A percentile compares a stretch with the other conserved stretches of the same genome.
Conservation (phyloP, 73 alveolate species). For the Paramecium biaurelia region DNA sequence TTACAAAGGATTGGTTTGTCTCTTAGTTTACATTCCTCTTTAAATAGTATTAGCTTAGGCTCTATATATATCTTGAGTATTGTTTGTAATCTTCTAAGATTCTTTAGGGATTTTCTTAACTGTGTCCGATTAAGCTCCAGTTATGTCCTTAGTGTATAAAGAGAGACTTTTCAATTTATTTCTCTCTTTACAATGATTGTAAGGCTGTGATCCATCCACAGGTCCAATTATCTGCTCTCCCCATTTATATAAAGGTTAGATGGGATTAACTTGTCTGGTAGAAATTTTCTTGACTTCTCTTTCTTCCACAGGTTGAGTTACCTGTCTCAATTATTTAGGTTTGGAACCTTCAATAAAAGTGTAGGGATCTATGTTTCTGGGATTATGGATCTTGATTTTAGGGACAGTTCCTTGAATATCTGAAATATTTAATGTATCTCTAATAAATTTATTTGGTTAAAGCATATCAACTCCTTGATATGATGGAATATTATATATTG, state of each 20-base stretch:
- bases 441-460: background rate
- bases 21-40: slow-evolving; percentile 24
- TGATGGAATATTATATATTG: background rate
- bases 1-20: slow-evolving; percentile 2
- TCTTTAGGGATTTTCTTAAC: background rate
- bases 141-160: background rate
- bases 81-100: background rate
- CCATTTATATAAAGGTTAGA: background rate
- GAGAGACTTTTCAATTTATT: background rate
- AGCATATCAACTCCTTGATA: background rate
- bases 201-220: background rate
- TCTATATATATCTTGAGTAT: background rate
- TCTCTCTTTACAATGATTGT: background rate
- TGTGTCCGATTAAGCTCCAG: background rate
- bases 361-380: background rate
- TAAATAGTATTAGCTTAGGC: background rate
- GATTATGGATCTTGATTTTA: background rate
- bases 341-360: background rate
- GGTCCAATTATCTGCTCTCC: background rate
- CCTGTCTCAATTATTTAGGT: background rate
- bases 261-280: background rate
- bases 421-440: slow-evolving; percentile 28
- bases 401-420: background rate
- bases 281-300: background rate
- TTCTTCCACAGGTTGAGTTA: background rate